A percentile compares a stretch with the other conserved stretches of the same genome.
Evolutionary conservation across 768 basidiomycete species (phyloP).

Genomic region (Lactarius indigo): DNA sequence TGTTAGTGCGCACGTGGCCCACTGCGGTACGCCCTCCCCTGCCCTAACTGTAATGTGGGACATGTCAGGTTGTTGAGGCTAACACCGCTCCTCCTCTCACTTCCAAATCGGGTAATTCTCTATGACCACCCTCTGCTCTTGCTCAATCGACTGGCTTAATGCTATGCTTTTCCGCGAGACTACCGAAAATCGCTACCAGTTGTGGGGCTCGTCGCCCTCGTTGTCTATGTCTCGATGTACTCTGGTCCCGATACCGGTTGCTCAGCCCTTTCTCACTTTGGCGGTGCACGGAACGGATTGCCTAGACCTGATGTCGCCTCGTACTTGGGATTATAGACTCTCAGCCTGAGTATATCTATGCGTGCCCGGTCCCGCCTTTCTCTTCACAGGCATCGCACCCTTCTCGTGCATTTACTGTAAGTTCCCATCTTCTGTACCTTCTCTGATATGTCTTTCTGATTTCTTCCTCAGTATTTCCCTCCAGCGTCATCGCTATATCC

Average conservation of each 20-base stretch:
- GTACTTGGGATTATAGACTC: neutral
- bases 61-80: neutral
- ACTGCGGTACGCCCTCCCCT: neutral
- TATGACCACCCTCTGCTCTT: neutral
- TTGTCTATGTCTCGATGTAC: neutral
- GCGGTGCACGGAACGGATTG: constrained; percentile 1
- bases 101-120: neutral
- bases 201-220: neutral
- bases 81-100: neutral
- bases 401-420: neutral
- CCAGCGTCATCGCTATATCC: neutral
- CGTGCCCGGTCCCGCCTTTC: neutral
- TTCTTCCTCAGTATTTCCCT: neutral
- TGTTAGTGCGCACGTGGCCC: neutral
- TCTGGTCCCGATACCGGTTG: constrained; percentile 1
- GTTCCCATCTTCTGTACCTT: neutral
- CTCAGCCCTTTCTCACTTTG: neutral
- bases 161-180: constrained; percentile 12
- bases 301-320: neutral
- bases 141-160: neutral
- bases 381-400: neutral
- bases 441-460: neutral
- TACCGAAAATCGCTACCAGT: constrained; percentile 4
- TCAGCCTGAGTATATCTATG: constrained; percentile 7
- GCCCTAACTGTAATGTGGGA: neutral